Conservation (phyloP, 805 yeast species). For the Priceomyces haplophilus region DNA sequence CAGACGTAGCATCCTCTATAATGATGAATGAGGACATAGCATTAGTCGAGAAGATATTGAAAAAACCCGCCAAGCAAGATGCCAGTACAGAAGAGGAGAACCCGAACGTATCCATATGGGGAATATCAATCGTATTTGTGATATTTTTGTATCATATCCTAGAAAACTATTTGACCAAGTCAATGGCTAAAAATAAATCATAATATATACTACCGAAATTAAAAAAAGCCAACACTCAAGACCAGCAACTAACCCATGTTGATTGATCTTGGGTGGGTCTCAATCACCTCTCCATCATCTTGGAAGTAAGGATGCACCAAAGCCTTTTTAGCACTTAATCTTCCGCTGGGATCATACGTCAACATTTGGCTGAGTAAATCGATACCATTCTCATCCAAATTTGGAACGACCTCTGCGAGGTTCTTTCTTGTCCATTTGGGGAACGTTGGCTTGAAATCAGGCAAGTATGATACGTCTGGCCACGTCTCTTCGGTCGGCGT, state of each 20-base stretch:
- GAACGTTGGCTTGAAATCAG: slow-evolving; percentile 90
- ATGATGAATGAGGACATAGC: neutral
- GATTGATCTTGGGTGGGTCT: slow-evolving; percentile 34
- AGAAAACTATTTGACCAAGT: neutral
- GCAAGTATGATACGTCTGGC: slow-evolving; percentile 91
- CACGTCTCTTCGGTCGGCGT: slow-evolving; percentile 91
- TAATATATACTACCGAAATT: neutral
- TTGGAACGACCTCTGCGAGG: slow-evolving; percentile 69
- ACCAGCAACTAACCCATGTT: slow-evolving; percentile 33
- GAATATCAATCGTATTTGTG: neutral
- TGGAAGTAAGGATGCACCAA: slow-evolving; percentile 83
- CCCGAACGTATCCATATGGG: neutral
- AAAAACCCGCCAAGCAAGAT: neutral
- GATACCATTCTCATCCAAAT: slow-evolving; percentile 77
- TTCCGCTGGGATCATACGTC: slow-evolving; percentile 87
- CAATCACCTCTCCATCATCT: slow-evolving; percentile 41
- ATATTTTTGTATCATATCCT: neutral
- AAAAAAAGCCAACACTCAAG: neutral
- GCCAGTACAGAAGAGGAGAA: neutral
- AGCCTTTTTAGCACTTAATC: slow-evolving; percentile 94
- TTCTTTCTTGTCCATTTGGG: slow-evolving; percentile 84
- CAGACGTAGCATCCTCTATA: neutral
- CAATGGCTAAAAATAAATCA: slow-evolving; percentile 1
- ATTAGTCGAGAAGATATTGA: neutral
- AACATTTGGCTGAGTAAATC: slow-evolving; percentile 77